Evolutionary conservation across 2,329 filamentous ascomycete species (phyloP).

Genomic region (Diaporthe vexans): DNA sequence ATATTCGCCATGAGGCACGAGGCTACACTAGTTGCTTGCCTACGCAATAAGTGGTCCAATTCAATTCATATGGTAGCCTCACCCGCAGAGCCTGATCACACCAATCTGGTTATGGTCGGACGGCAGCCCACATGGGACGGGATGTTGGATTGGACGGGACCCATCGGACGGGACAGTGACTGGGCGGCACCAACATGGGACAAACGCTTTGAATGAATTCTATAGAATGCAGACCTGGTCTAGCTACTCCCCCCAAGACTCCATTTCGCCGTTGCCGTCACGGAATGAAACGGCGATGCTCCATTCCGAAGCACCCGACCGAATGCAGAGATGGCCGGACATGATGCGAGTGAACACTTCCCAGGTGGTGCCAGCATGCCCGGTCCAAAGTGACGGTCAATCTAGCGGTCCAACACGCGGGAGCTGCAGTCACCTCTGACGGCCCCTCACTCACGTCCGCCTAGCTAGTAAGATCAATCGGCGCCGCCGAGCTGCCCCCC

Average conservation of each 20-base stretch:
- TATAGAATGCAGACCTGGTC: not conserved
- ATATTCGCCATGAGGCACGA: not conserved
- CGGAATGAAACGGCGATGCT: not conserved
- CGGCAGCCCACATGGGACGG: too few relatives aligned
- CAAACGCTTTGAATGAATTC: not conserved
- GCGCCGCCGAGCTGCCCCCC: not conserved
- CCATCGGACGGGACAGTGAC: not conserved
- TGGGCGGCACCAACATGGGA: not conserved
- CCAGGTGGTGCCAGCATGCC: too few relatives aligned
- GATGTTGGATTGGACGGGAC: not conserved
- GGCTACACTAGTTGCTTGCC: not conserved
- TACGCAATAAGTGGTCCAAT: fast-evolving
- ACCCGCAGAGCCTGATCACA: too few relatives aligned
- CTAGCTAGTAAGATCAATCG: constrained; percentile 11
- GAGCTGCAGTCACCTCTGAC: not conserved
- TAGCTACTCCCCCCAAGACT: not conserved
- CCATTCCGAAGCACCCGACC: too few relatives aligned
- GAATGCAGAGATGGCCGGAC: not conserved
- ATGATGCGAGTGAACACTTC: not conserved
- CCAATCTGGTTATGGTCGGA: too few relatives aligned
- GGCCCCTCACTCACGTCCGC: fast-evolving
- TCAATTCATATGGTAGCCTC: too few relatives aligned
- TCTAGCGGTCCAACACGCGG: not conserved
- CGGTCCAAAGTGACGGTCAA: not conserved
- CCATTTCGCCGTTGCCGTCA: not conserved